A percentile compares a stretch with the other conserved stretches of the same genome.
Conservation (phyloP, 108 stramenopile species). For the Fistulifera pelliculosa region DNA sequence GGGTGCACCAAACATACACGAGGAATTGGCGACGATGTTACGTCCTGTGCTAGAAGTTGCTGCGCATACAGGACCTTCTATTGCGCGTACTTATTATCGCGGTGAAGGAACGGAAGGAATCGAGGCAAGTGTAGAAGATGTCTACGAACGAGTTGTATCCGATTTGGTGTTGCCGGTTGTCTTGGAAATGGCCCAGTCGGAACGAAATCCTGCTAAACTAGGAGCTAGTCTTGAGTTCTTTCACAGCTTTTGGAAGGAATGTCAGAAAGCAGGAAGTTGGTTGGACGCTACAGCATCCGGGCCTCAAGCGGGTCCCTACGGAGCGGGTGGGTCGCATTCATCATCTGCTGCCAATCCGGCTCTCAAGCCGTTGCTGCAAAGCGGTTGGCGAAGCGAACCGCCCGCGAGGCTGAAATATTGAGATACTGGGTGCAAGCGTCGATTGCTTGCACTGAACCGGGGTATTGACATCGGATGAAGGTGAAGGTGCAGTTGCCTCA, state of each 20-base stretch:
- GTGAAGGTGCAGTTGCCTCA: conserved; percentile 51
- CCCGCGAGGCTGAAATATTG: conserved; percentile 56
- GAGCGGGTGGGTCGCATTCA: conserved; percentile 21
- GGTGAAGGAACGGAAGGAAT: conserved; percentile 36
- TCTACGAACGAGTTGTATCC: conserved; percentile 58
- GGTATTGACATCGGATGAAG: conserved; percentile 45
- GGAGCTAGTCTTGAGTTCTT: conserved; percentile 63
- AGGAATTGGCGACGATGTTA: conserved; percentile 54
- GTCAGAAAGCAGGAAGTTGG: conserved; percentile 62
- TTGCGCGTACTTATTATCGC: conserved; percentile 62
- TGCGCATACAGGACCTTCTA: conserved; percentile 66
- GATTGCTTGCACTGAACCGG: conserved; percentile 52
- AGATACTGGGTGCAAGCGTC: conserved; percentile 71
- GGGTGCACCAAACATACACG: conserved; percentile 30
- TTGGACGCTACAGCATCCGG: conserved; percentile 36
- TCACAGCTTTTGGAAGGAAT: conserved; percentile 55
- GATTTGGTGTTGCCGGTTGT: conserved; percentile 66
- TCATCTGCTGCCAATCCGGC: neutral
- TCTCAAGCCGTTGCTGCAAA: conserved; percentile 28
- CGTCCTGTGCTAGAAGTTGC: conserved; percentile 74
- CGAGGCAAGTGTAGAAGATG: conserved; percentile 62
- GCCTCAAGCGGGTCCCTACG: conserved; percentile 34
- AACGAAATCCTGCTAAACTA: conserved; percentile 61
- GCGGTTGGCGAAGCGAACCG: conserved; percentile 31
- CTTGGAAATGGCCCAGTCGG: conserved; percentile 72